Percentiles rank a stretch among this genome's conserved stretches.
These are phyloP conservation scores for Xylaria nigripes DNA, from an alignment of 495 filamentous ascomycete genomes.

Conservation along the genomic window DNA sequence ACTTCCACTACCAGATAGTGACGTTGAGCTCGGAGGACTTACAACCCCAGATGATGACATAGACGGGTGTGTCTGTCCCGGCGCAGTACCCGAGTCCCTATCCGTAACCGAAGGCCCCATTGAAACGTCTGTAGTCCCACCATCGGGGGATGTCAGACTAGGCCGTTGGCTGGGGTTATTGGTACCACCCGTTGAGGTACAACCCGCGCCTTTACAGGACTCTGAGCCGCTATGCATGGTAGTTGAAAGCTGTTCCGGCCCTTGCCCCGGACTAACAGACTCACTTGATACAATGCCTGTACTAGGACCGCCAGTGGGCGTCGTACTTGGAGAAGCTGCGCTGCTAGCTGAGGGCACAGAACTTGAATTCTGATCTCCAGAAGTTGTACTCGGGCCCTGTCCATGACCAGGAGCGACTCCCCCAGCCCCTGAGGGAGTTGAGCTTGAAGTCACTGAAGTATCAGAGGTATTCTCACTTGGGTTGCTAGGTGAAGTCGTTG, in stretches of 20 bases:
- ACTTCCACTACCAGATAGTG: neutral
- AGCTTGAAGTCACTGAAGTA: slow-evolving; percentile 1
- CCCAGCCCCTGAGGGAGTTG: slow-evolving; percentile 8
- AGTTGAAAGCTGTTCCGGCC: neutral
- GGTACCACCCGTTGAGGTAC: neutral
- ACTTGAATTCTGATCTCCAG: slow-evolving; percentile 7
- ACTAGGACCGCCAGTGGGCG: neutral
- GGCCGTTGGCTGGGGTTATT: slow-evolving; percentile 2
- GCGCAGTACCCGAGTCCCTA: slow-evolving; percentile 8
- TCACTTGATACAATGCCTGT: neutral
- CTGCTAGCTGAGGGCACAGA: slow-evolving; percentile 5
- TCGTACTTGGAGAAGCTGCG: slow-evolving; percentile 4
- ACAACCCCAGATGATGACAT: neutral
- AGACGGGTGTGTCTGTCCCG: neutral
- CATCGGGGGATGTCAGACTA: slow-evolving; percentile 1
- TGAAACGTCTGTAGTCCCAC: slow-evolving; percentile 3
- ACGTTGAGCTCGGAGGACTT: neutral
- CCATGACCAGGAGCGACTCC: slow-evolving; percentile 10
- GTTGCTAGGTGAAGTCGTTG: slow-evolving; percentile 6
- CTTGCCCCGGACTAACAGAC: slow-evolving; percentile 2
- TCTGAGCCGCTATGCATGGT: neutral
- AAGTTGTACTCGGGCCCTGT: slow-evolving; percentile 4
- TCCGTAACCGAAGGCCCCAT: neutral
- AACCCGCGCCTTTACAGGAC: neutral
- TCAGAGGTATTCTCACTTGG: slow-evolving; percentile 4